Evolutionary conservation across 768 basidiomycete species (phyloP).

Genomic region (Porpolomopsis calyptriformis): DNA sequence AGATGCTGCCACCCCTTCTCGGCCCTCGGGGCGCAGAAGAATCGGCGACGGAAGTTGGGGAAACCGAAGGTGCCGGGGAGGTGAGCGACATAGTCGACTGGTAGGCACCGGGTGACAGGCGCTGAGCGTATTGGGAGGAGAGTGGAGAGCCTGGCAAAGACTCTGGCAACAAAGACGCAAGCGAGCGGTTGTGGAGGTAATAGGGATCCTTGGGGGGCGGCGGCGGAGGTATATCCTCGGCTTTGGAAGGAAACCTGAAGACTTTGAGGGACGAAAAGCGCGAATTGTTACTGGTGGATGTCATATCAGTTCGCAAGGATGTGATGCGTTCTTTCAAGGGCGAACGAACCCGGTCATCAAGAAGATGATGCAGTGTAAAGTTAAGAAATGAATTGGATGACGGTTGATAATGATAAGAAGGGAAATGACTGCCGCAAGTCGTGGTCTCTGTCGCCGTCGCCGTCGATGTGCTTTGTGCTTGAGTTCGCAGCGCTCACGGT

Average conservation of each 20-base stretch:
- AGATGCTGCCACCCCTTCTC: conserved; percentile 28
- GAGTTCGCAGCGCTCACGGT: no score
- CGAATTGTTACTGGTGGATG: conserved; percentile 1
- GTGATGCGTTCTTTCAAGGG: neutral
- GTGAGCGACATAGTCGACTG: conserved; percentile 28
- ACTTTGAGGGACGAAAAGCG: conserved; percentile 11
- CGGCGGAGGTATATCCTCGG: conserved; percentile 35
- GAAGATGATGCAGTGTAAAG: no score
- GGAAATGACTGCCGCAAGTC: no score
- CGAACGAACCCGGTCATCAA: no score
- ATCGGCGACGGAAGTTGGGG: conserved; percentile 16
- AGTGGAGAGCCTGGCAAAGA: conserved; percentile 15
- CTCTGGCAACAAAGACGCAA: conserved; percentile 35
- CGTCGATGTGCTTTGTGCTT: no score
- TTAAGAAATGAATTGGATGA: no score
- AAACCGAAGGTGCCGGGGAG: conserved; percentile 23
- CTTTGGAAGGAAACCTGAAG: conserved; percentile 8
- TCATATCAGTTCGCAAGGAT: neutral
- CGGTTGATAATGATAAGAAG: no score
- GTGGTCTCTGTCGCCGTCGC: no score
- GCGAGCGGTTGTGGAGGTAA: conserved; percentile 36
- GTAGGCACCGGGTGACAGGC: conserved; percentile 23
- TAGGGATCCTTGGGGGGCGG: conserved; percentile 56
- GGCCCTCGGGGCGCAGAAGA: conserved; percentile 10
- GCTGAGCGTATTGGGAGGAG: conserved; percentile 31